These are phyloP conservation scores for Tricholoma flavovirens DNA, from an alignment of 768 basidiomycete species.

Conservation along the genomic window DNA sequence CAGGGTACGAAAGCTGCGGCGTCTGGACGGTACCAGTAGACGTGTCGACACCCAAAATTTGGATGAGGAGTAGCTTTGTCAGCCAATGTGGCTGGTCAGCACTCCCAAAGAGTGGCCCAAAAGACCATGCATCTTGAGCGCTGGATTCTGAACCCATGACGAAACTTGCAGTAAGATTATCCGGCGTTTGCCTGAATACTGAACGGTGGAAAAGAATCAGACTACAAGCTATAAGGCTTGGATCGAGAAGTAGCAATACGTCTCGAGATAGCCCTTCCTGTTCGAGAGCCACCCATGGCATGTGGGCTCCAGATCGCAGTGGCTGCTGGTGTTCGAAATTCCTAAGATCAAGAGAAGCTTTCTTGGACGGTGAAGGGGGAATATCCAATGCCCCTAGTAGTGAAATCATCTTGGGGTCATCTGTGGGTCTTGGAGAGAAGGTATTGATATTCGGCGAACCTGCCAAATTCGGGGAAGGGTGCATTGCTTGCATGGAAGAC, in stretches of 20 bases:
- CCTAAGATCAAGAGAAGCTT: slow-evolving; percentile 19
- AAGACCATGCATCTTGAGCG: slow-evolving; percentile 13
- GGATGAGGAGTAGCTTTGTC: slow-evolving; percentile 64
- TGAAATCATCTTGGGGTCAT: slow-evolving; percentile 32
- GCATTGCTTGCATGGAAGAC: slow-evolving; percentile 49
- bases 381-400: slow-evolving; percentile 39
- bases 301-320: slow-evolving; percentile 19
- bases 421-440: slow-evolving; percentile 51
- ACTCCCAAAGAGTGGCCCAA: slow-evolving; percentile 52
- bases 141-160: slow-evolving; percentile 28
- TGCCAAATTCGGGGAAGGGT: slow-evolving; percentile 41
- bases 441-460: slow-evolving; percentile 43
- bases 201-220: slow-evolving; percentile 56
- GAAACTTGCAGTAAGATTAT: slow-evolving; percentile 44
- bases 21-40: slow-evolving; percentile 23
- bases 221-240: slow-evolving; percentile 55
- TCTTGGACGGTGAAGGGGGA: slow-evolving; percentile 18
- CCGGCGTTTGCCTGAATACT: slow-evolving; percentile 45
- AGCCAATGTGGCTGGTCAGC: slow-evolving; percentile 78
- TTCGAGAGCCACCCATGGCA: slow-evolving; percentile 49
- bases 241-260: slow-evolving; percentile 58
- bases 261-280: slow-evolving; percentile 66
- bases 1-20: slow-evolving; percentile 16
- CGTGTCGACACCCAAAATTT: slow-evolving; percentile 61
- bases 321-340: slow-evolving; percentile 23